Conservation (phyloP, 192 early-diverging fungal species). For the Podila epigama region DNA sequence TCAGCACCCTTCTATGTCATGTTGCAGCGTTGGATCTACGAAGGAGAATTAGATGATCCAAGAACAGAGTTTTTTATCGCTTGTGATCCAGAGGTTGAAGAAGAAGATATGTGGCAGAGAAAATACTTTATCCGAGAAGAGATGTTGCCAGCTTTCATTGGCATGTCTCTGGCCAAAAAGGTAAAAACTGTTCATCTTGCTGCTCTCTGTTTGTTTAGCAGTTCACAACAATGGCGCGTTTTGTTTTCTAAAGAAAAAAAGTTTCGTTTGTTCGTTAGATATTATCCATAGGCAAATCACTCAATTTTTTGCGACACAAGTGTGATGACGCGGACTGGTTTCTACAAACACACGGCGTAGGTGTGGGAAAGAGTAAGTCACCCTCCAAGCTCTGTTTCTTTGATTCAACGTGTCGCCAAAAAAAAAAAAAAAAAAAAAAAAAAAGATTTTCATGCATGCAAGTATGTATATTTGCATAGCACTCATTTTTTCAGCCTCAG, state of each 20-base stretch:
- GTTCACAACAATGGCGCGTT: too few species aligned
- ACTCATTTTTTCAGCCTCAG: too few species aligned
- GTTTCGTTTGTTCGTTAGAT: too few species aligned
- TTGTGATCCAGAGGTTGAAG: slow-evolving; percentile 55
- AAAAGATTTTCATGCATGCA: too few species aligned
- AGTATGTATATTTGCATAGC: too few species aligned
- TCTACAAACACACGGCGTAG: slow-evolving; percentile 22
- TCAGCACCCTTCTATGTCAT: slow-evolving; percentile 92
- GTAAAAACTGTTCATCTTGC: too few species aligned
- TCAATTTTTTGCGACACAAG: slow-evolving; percentile 59
- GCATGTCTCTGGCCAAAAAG: slow-evolving; percentile 78
- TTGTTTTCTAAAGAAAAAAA: too few species aligned
- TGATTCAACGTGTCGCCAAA: too few species aligned
- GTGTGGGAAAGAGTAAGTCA: slow-evolving; percentile 44
- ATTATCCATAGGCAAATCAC: slow-evolving; percentile 42
- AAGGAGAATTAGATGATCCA: slow-evolving; percentile 93
- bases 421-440: too few species aligned
- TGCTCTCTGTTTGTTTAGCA: too few species aligned
- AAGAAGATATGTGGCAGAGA: slow-evolving; percentile 84
- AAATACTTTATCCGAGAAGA: slow-evolving; percentile 78
- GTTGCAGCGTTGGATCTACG: slow-evolving; percentile 90
- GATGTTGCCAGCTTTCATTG: slow-evolving; percentile 91
- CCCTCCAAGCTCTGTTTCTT: not conserved
- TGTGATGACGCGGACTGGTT: slow-evolving; percentile 68
- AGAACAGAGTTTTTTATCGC: slow-evolving; percentile 92